Evolutionary conservation across 805 yeast genomes (phyloP).

Genomic region (Lipomyces spencermartinsiae): DNA sequence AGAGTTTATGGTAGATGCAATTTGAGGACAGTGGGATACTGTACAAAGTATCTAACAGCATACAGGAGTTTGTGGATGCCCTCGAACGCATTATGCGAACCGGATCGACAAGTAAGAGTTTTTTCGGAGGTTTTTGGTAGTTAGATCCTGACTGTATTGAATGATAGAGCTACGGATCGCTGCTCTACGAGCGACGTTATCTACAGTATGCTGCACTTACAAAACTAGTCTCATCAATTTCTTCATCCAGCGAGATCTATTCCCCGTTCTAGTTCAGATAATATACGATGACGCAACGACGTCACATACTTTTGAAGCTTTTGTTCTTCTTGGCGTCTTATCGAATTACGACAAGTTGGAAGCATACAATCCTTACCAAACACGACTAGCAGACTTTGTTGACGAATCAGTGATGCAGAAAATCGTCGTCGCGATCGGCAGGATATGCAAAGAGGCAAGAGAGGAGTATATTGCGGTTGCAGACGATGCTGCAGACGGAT

Average conservation of each 20-base stretch:
- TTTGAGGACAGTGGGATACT: not conserved
- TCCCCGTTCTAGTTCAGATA: constrained; percentile 47
- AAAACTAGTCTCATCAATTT: constrained; percentile 46
- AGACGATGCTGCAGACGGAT: constrained; percentile 29
- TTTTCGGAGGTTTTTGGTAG: not conserved
- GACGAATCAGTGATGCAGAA: constrained; percentile 47
- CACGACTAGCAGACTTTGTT: constrained; percentile 49
- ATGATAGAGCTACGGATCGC: constrained; percentile 36
- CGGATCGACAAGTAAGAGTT: constrained; percentile 24
- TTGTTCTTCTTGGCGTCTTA: constrained; percentile 48
- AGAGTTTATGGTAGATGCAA: constrained; percentile 17
- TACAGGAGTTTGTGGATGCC: constrained; percentile 43
- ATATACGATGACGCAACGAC: constrained; percentile 42
- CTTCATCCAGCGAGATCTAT: constrained; percentile 48
- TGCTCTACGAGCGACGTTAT: constrained; percentile 44
- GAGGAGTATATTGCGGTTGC: constrained; percentile 25
- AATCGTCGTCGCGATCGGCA: constrained; percentile 38
- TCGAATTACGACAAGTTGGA: constrained; percentile 48
- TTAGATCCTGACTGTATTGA: not conserved
- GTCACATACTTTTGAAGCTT: constrained; percentile 46
- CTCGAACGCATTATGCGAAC: constrained; percentile 42
- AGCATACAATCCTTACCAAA: constrained; percentile 47
- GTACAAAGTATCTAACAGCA: constrained; percentile 10
- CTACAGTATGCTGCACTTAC: constrained; percentile 44
- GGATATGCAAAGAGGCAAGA: constrained; percentile 14